Base-by-base conservation (phyloP, 306 rosid genomes). In the Medicago lupulina region DNA sequence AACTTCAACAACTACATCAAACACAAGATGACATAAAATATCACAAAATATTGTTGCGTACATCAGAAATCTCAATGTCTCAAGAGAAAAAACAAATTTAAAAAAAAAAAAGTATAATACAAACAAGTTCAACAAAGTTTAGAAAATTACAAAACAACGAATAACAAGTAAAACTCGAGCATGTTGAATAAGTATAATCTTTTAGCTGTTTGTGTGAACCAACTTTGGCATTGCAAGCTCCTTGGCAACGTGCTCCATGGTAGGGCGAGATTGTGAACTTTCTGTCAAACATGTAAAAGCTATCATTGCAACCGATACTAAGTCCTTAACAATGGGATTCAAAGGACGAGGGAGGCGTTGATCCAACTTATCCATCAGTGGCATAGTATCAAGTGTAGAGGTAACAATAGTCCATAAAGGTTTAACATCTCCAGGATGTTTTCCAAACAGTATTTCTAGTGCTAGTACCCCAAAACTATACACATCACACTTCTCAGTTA, bases 261-360 rank as follows among this genome's bases (percentile, higher is more conserved):
- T 74, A 25, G 60, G 70, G 18, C 70, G 70, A 60, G 38, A 71
- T 54, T 47, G 65, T 31, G 65, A 66, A 7, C 40, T 72, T 38
- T 72, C 76, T 13, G 40, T 13, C 41, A 72, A 55, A n/a, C 67
- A 72, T 1, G 67, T 23, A 13, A 55, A 8, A 38, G 67, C 76
- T 50, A 72, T 39, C 54, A 18, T 8, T 21, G 11, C 76, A 55
- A 55, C 4, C 4, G 54, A 39, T 38, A 15, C 23, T 31, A 79
- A 39, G 9, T 64, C 53, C 39, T 63, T 23, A 9, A 53, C 10
- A 18, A 17, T 8, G 25, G 13, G 0, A 8, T 53, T 53, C 60
- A 2, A 53, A 53, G 28, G 60, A 53, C 0, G 60, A 53, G 60
- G 25, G 25, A 17, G 25, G 8, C 28, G 60, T 17, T 16, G 4